Evolutionary conservation across 148 eudicot species (phyloP), one percentile per base, ranked within the genome.

Genomic region (Rheum nobile): DNA sequence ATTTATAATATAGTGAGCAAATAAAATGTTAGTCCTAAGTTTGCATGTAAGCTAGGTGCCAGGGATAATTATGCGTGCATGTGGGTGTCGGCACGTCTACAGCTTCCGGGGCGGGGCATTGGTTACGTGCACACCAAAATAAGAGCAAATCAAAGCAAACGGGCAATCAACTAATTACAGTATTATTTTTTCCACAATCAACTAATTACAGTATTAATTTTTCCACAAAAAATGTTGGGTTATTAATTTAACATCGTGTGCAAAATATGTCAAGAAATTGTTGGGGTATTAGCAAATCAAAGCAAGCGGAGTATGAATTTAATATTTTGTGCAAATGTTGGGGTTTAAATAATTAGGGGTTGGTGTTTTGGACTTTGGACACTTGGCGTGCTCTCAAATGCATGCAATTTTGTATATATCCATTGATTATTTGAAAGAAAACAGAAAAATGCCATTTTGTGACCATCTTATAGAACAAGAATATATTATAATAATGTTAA

Each of bases 81-180:
- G 67, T 57, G 67, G 67, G 67, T 57, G 35, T 57, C 67, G 67
- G 67, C 67, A 57, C 32, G 34, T 57, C 34, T 9, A 28, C 34
- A 9, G 54, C 54, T 48, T 13, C 52, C n/a, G 52, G 22, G 67
- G 34, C 67, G 67, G 67, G 22, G 14, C 32, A 57, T 3, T 10
- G 17, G 22, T 57, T 57, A 57, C 67, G 32, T 57, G 34, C 26
- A 9, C 6, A 50, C 4, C 26, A n/a, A n/a, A 50, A 50, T 50
- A 50, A n/a, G n/a, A n/a, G 26, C 2, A n/a, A 21, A 50, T 21
- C 3, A 50, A 4, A 37, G 6, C 6, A n/a, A n/a, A n/a, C n/a
- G 17, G 46, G 16, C 46, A 43, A 11, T 43, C 17, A 43, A 43
- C 46, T 43, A 38, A 38, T 13, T 43, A 11, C n/a, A n/a, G n/a